Percentiles rank a stretch among this genome's conserved stretches.
These are phyloP conservation scores for Neonectria punicea DNA, from an alignment of 2,329 filamentous ascomycete genomes.

Conservation along the genomic window DNA sequence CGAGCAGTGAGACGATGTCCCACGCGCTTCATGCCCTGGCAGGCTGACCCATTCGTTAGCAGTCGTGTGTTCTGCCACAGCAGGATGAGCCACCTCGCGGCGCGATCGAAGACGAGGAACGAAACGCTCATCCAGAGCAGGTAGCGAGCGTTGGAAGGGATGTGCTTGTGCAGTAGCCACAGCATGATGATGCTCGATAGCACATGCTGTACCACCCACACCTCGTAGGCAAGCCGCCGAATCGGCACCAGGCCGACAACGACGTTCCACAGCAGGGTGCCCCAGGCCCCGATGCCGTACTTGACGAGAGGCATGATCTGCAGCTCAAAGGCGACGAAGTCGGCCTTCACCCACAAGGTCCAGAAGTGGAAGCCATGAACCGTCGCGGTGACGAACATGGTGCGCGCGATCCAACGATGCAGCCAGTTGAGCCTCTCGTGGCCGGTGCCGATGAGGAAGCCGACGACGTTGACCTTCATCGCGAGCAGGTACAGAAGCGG, in stretches of 20 bases:
- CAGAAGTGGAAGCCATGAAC: conserved; percentile 78
- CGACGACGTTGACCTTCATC: conserved; percentile 69
- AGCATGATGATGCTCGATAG: conserved; percentile 69
- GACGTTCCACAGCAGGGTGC: conserved; percentile 71
- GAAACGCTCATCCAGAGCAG: conserved; percentile 75
- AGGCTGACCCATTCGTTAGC: conserved; percentile 52
- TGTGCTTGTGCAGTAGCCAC: conserved; percentile 71
- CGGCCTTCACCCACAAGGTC: conserved; percentile 68
- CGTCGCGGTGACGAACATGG: conserved; percentile 74
- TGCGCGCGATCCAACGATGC: conserved; percentile 77
- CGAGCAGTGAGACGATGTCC: conserved; percentile 64
- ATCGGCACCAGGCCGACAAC: conserved; percentile 72
- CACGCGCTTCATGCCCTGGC: conserved; percentile 59
- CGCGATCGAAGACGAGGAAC: conserved; percentile 70
- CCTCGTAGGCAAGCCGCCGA: conserved; percentile 73
- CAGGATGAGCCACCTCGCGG: conserved; percentile 60
- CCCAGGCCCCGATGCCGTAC: conserved; percentile 76
- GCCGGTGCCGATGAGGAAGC: conserved; percentile 68
- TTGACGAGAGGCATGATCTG: conserved; percentile 71
- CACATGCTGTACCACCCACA: conserved; percentile 76
- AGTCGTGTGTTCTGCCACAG: conserved; percentile 64
- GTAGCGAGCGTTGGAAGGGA: conserved; percentile 67
- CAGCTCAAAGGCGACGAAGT: conserved; percentile 68
- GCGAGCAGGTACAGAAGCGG: conserved; percentile 72
- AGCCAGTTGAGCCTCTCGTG: conserved; percentile 79